Evolutionary conservation across 768 basidiomycete genomes (phyloP).

Genomic region (Panus rudis): DNA sequence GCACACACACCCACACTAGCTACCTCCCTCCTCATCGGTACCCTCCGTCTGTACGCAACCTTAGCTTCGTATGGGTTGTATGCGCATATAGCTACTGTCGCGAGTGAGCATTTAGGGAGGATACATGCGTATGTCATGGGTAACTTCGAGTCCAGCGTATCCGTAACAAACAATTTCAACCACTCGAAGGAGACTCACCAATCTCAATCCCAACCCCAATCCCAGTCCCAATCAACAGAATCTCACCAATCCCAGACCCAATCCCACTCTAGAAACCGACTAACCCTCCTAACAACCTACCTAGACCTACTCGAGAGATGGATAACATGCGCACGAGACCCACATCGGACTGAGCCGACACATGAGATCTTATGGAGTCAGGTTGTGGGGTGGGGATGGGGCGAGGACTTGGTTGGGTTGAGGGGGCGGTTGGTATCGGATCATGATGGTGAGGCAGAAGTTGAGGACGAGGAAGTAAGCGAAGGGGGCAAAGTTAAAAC

Average conservation of each 20-base stretch:
- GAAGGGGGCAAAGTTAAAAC: too few relatives aligned
- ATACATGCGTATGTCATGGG: slow-evolving; percentile 43
- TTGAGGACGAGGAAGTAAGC: too few relatives aligned
- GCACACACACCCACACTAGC: slow-evolving; percentile 32
- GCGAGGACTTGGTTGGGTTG: slow-evolving; percentile 42
- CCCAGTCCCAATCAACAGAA: too few relatives aligned
- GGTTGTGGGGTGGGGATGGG: slow-evolving; percentile 74
- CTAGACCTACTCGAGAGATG: slow-evolving; percentile 57
- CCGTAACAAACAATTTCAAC: too few relatives aligned
- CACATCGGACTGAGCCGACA: slow-evolving; percentile 77
- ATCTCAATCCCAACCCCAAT: too few relatives aligned
- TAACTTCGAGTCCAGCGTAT: slow-evolving; percentile 25
- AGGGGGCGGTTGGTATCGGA: slow-evolving; percentile 26
- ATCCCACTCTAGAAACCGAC: too few relatives aligned
- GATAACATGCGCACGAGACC: slow-evolving; percentile 83
- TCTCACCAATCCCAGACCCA: too few relatives aligned
- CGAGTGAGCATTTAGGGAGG: slow-evolving; percentile 44
- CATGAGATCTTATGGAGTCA: slow-evolving; percentile 93
- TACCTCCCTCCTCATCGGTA: slow-evolving; percentile 42
- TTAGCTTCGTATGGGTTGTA: slow-evolving; percentile 79
- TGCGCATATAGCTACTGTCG: slow-evolving; percentile 59
- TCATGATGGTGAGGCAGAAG: background rate
- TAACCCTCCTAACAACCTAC: slow-evolving; percentile 48
- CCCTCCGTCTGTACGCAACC: slow-evolving; percentile 54
- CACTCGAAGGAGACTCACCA: too few relatives aligned